Base-by-base conservation (phyloP, 108 stramenopile species). In the Cyclotella choctawhatcheeana region DNA sequence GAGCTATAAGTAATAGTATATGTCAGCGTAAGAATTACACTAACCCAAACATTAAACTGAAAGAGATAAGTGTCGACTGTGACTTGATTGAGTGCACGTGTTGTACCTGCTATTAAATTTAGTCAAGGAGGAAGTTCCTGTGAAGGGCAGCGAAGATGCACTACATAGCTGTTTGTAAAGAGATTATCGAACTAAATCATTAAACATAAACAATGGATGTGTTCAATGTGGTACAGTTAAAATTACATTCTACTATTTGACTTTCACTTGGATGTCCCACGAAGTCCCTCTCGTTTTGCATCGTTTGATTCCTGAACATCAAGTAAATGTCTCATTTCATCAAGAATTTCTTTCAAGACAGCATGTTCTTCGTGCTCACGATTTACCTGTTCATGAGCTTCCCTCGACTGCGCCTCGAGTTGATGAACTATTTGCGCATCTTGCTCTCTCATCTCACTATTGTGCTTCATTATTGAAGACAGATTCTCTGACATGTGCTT, bases 41-140 rank as follows among this genome's bases (percentile, higher is more conserved):
- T 31, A 58, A 60, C 29, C 58, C 59, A 21, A 60, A 35, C 20
- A 27, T 53, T 4, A 58, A 33, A 51, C 58, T 71, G 22, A 51
- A 24, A 27, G 47, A 26, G 12, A 31, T 71, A 48, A 71, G 58
- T 40, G 70, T 37, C 25, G 70, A 71, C 34, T 71, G 70, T 25
- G 51, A 71, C 34, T 48, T 34, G 20, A 71, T 71, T n/a, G 24
- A 33, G 43, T 71, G 70, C 17, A 45, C 27, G 47, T 71, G 70
- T 35, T 71, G 70, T 25, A 71, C 59, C 0, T 69, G 68, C 27
- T 69, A 69, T 44, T 44, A 30, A 33, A 52, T 27, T 48, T 40
- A 8, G 37, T 40, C 8, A 40, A 6, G 37, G 37, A 40, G 37
- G 8, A 40, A n/a, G n/a, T n/a, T n/a, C n/a, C n/a, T n/a, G n/a